Base-by-base conservation (phyloP, 306 rosid species). In the Pterocarpus macrocarpus region DNA sequence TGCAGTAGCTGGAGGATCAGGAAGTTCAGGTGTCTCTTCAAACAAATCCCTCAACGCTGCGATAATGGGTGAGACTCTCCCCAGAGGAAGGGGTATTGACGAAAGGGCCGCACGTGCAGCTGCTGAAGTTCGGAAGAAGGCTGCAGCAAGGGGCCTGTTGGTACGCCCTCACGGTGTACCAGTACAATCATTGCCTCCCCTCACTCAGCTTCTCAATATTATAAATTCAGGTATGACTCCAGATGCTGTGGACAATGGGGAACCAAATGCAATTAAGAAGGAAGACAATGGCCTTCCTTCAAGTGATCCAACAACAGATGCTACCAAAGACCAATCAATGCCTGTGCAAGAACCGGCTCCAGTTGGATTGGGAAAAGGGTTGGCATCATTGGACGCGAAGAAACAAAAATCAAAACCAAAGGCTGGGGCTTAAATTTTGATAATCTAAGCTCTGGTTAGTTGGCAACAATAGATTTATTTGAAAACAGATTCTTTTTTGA, bases 91-190 rank as follows among this genome's bases (percentile, higher is more conserved):
- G 89, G 94, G 97, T 45, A 84, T 85, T 8, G 92, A 94, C 64
- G 94, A 91, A 85, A 85, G 98, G 83, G 98, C 94, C 3, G 93
- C 91, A 61, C 91, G 97, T 9, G 98, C 97, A 3, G 88, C 94
- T 58, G 97, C 98, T 11, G 97, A 84, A 77, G 91, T 82, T 45
- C 84, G 98, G 69, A 94, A 86, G 87, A 94, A 90, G 87, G 98
- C 94, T 39, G 93, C 90, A 2, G 98, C 97, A 56, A 82, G 86
- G 77, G 97, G 98, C 38, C 92, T 91, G 34, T 76, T 85, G 68
- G 82, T 87, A 36, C 92, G 91, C 9, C 88, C 87, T 5, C 93
- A 89, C 0, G 86, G 90, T 0, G 92, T 83, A 32, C 97, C 91
- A 0, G 89, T 89, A 44, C 98, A 90, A 86, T 90, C 93, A 2